phyloP scores from a whole-genome alignment of 2,329 filamentous ascomycete species.

The Ophiostoma perfectum region DNA sequence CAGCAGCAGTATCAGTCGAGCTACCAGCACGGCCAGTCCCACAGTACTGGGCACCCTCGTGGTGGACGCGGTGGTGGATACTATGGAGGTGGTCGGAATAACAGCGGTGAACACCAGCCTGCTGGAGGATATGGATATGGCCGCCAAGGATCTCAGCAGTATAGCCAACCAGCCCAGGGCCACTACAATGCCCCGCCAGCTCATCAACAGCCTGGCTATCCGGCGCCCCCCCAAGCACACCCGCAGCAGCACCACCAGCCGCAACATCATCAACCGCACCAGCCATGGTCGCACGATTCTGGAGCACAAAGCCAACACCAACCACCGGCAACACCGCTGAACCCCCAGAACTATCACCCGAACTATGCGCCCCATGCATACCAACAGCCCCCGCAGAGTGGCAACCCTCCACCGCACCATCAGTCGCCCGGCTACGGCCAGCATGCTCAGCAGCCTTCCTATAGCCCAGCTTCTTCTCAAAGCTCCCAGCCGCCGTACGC shows the following conservation, averaged over 20 bases:
- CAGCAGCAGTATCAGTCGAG: constrained; percentile 30
- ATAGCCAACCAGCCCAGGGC: constrained; percentile 23
- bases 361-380: constrained; percentile 55
- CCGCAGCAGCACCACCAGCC: constrained; percentile 41
- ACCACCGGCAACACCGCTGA: constrained; percentile 45
- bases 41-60: constrained; percentile 26
- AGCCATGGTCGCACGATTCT: constrained; percentile 41
- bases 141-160: constrained; percentile 32
- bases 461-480: constrained; percentile 30
- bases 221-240: constrained; percentile 25
- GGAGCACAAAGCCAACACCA: constrained; percentile 28
- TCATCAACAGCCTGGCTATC: constrained; percentile 34
- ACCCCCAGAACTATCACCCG: constrained; percentile 52
- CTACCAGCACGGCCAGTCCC: constrained; percentile 33
- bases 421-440: constrained; percentile 26
- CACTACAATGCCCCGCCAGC: constrained; percentile 30
- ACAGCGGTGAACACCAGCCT: constrained; percentile 40
- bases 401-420: constrained; percentile 30
- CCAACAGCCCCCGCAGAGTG: constrained; percentile 35
- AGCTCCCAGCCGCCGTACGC: constrained; percentile 18
- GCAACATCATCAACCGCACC: constrained; percentile 27
- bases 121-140: constrained; percentile 39
- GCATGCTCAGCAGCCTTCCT: constrained; percentile 24
- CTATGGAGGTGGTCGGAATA: constrained; percentile 36
- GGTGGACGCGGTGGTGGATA: constrained; percentile 39